Evolutionary conservation across 768 basidiomycete genomes (phyloP).

Genomic region (Tylopilus subfusipes): DNA sequence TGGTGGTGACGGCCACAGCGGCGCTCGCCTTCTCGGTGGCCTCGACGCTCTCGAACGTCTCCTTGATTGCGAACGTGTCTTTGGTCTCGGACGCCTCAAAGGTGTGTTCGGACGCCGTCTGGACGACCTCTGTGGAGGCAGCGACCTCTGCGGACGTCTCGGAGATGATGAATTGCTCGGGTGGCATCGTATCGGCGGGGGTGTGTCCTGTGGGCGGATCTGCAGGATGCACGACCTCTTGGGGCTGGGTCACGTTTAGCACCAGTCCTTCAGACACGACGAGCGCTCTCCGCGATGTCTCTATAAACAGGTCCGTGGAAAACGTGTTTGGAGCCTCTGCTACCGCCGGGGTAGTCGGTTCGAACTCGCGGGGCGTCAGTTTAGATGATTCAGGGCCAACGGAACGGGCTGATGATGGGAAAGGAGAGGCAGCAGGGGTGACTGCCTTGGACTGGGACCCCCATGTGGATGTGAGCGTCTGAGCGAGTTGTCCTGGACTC

Average conservation of each 20-base stretch:
- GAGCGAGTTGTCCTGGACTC: conserved; percentile 37
- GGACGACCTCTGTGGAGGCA: neutral
- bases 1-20: neutral
- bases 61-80: neutral
- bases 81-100: conserved; percentile 6
- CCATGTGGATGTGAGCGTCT: conserved; percentile 49
- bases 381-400: conserved; percentile 13
- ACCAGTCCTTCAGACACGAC: too few relatives aligned
- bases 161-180: conserved; percentile 12
- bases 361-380: conserved; percentile 1
- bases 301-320: neutral
- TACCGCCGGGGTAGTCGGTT: conserved; percentile 10
- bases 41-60: neutral
- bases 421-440: conserved; percentile 30
- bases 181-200: conserved; percentile 28
- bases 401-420: conserved; percentile 21
- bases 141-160: conserved; percentile 1
- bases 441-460: conserved; percentile 34
- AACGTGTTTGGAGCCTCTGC: conserved; percentile 10
- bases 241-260: neutral
- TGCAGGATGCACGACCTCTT: neutral
- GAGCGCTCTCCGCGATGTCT: neutral
- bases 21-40: neutral
- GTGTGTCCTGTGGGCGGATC: conserved; percentile 18
- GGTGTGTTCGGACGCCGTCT: conserved; percentile 5